Evolutionary conservation across 176 grass and related monocot genomes (phyloP), one percentile per base, ranked within the genome.

Genomic region (Juncus effusus): DNA sequence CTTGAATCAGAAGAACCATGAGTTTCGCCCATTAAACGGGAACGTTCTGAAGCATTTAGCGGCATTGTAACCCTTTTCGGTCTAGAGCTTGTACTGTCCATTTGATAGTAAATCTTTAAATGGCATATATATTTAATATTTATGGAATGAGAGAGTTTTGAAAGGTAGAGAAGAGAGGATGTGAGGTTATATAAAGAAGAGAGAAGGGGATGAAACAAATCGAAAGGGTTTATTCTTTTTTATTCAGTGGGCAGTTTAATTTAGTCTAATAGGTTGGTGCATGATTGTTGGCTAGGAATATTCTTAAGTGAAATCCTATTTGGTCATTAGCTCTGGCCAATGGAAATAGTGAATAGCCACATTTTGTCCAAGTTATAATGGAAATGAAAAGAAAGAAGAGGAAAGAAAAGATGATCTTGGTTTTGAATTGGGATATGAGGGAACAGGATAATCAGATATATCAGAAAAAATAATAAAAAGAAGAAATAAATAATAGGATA

Each of bases 21-120:
- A 47, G 44, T 47, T 49, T 85, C 91, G 4, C 87, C 84, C 49
- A 81, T 85, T 78, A 96, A 78, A 42, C 84, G 92, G 60, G 82
- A 84, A 38, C 77, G 82, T 11, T 79, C 92, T 15, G 55, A 79
- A 0, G 68, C 28, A 52, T 38, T 56, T 5, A 72, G 68, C 0
- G 39, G 68, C 3, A 50, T 52, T 0, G 68, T 72, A 10, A 59
- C 68, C 15, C 68, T 13, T 72, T 35, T 72, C 2, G 54, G 54
- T 44, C 15, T 39, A 40, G 14, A 28, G 19, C 19, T 45, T 9
- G 14, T n/a, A 14, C 56, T 72, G 1, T 72, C 52, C 68, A 72
- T 59, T 3, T 47, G 41, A 7, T 0, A 6, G 54, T 54, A 28
- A 28, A 28, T 28, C 19, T 16, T 52, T 36, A 14, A 49, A 52